Conservation (phyloP, 1,284 basidiomycete genomes). For the Sporisorium exsertum region DNA sequence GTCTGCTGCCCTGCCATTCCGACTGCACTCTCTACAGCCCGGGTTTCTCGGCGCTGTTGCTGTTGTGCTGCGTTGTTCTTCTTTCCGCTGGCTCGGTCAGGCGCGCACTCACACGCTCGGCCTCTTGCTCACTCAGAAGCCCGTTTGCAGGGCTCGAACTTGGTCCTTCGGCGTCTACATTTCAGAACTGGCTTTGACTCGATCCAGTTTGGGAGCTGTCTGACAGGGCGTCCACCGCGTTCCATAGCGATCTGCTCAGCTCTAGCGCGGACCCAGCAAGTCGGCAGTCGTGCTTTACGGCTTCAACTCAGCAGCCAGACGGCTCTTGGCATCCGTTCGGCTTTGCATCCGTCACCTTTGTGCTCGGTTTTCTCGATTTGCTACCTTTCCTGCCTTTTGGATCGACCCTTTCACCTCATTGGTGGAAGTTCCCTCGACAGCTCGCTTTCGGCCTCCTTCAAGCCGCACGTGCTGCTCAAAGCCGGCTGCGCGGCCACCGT, state of each 20-base stretch:
- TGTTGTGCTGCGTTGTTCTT: background rate
- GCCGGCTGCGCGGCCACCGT: background rate
- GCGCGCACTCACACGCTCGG: background rate
- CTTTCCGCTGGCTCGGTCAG: background rate
- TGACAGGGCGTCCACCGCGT: background rate
- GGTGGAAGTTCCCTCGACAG: no score
- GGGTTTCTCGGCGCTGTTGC: background rate
- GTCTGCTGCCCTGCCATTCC: background rate
- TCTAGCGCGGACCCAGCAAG: background rate
- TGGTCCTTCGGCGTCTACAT: background rate
- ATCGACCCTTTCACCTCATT: background rate
- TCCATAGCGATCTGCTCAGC: background rate
- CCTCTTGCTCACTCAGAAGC: conserved; percentile 5
- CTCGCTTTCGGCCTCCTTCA: no score
- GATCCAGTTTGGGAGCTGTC: background rate
- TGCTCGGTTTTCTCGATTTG: background rate
- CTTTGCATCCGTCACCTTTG: background rate
- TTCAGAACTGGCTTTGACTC: background rate
- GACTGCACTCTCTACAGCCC: background rate
- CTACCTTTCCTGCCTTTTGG: background rate
- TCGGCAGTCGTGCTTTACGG: background rate
- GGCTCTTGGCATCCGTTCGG: background rate
- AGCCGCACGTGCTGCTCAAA: background rate
- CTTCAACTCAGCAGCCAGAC: background rate
- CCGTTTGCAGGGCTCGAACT: background rate